phyloP scores from a whole-genome alignment of 805 yeast genomes.

The Torulaspora delbrueckii region DNA sequence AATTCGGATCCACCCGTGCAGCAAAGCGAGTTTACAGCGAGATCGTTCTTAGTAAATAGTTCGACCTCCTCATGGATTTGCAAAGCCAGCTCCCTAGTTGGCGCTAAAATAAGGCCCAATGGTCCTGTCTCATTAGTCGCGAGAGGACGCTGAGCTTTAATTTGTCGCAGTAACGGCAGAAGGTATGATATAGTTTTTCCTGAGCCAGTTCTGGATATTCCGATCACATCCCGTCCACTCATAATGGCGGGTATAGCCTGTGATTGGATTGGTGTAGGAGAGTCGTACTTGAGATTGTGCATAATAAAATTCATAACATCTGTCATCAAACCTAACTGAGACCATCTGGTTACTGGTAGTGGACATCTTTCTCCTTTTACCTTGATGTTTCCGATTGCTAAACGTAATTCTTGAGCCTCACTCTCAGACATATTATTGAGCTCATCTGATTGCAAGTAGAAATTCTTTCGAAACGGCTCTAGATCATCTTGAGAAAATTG shows the following conservation, averaged over 20 bases:
- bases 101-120: constrained; percentile 72
- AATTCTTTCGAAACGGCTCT: constrained; percentile 52
- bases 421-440: constrained; percentile 43
- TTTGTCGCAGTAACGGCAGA: constrained; percentile 78
- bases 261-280: constrained; percentile 84
- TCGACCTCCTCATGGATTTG: constrained; percentile 71
- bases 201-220: constrained; percentile 94
- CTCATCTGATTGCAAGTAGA: constrained; percentile 60
- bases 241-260: constrained; percentile 88
- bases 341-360: constrained; percentile 70
- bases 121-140: constrained; percentile 59
- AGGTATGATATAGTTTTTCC: constrained; percentile 91
- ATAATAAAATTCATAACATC: constrained; percentile 50
- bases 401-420: constrained; percentile 53
- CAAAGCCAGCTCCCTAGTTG: constrained; percentile 86
- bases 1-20: constrained; percentile 91
- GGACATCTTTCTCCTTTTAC: constrained; percentile 56
- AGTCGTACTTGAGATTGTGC: constrained; percentile 45
- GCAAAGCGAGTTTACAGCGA: constrained; percentile 55
- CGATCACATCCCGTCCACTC: constrained; percentile 86
- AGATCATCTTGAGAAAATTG: constrained; percentile 36
- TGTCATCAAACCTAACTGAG: constrained; percentile 72
- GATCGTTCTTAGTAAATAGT: constrained; percentile 42
- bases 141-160: constrained; percentile 62
- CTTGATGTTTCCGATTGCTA: constrained; percentile 57